Percentiles rank a stretch among this genome's conserved stretches.
Evolutionary conservation across 345 rosid species (phyloP).

Genomic region (rapeseed (Brassica napus)): DNA sequence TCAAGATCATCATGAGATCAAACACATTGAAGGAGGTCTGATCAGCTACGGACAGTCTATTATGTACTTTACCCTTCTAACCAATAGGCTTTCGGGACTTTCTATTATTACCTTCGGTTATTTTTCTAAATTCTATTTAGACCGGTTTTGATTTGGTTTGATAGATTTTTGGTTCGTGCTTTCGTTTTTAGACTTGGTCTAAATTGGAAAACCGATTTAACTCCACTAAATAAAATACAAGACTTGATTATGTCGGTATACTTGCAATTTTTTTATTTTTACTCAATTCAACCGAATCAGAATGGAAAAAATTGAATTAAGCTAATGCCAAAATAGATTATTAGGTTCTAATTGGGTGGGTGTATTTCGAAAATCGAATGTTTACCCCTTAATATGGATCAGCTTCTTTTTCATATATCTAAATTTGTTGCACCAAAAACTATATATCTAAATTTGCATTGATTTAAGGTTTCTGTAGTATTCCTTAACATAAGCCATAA

Average conservation of each 20-base stretch:
- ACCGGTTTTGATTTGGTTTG: conserved; percentile 8
- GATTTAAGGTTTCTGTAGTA: neutral
- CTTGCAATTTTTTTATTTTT: neutral
- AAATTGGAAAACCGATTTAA: neutral
- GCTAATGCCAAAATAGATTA: neutral
- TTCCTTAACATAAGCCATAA: neutral
- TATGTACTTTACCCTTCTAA: neutral
- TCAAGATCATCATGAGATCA: neutral
- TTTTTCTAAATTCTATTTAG: neutral
- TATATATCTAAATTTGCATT: neutral
- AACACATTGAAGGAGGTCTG: neutral
- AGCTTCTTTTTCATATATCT: neutral
- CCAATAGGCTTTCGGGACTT: neutral
- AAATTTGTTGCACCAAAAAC: neutral
- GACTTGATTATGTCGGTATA: neutral
- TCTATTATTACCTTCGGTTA: neutral
- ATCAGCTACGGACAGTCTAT: neutral
- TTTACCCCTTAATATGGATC: neutral
- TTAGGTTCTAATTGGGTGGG: neutral
- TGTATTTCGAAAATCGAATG: neutral
- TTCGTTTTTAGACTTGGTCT: neutral
- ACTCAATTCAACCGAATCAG: neutral
- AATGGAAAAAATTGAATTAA: neutral
- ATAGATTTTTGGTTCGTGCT: neutral
- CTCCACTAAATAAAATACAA: neutral